A percentile compares a stretch with the other conserved stretches of the same genome.
These are phyloP conservation scores for Agaricus blazei DNA, from an alignment of 768 basidiomycete species.

Conservation along the genomic window DNA sequence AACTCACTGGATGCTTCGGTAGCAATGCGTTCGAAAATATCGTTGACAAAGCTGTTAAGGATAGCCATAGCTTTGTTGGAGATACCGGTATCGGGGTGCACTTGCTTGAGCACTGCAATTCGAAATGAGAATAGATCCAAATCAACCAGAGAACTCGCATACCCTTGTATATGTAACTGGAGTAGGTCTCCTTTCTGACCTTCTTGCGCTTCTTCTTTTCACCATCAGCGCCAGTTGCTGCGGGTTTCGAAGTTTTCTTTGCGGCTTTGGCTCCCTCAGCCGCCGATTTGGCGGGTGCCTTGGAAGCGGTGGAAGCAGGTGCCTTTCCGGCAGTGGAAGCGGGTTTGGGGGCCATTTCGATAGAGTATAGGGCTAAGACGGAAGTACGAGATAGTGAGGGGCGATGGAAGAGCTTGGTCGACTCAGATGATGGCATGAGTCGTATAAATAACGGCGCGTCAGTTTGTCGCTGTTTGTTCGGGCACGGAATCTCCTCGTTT, in stretches of 20 bases:
- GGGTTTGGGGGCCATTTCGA: slow-evolving; percentile 73
- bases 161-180: slow-evolving; percentile 95
- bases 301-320: slow-evolving; percentile 63
- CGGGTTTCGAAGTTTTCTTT: slow-evolving; percentile 68
- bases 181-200: slow-evolving; percentile 87
- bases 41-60: slow-evolving; percentile 89
- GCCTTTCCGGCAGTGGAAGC: slow-evolving; percentile 80
- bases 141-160: slow-evolving; percentile 8
- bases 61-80: slow-evolving; percentile 96
- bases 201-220: slow-evolving; percentile 85
- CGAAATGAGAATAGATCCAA: background rate
- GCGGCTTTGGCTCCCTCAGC: slow-evolving; percentile 65
- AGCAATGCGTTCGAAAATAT: slow-evolving; percentile 91
- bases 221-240: slow-evolving; percentile 58
- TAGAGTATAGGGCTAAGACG: slow-evolving; percentile 11
- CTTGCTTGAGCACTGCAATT: slow-evolving; percentile 84
- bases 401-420: slow-evolving; percentile 3
- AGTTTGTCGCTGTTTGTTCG: slow-evolving; percentile 7
- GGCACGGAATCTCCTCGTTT: slow-evolving; percentile 2
- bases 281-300: slow-evolving; percentile 62
- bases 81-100: slow-evolving; percentile 98
- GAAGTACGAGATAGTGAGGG: slow-evolving; percentile 28
- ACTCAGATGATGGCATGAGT: background rate
- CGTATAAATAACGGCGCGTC: slow-evolving; percentile 12
- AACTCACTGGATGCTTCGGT: slow-evolving; percentile 80